Evolutionary conservation across 106 monocot genomes (phyloP).

Genomic region (Apostasia shenzhenica): DNA sequence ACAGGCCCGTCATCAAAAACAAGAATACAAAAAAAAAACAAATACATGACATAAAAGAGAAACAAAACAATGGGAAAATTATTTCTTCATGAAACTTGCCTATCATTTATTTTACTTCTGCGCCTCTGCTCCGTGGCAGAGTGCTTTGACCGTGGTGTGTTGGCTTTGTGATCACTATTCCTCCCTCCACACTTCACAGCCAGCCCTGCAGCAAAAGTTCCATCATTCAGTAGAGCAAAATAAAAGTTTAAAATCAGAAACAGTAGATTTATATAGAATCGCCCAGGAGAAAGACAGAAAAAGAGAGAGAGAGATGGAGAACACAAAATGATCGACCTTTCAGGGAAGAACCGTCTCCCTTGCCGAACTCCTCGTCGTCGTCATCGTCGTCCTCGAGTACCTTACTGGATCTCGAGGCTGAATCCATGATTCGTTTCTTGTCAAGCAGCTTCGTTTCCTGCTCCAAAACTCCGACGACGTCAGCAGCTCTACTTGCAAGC

Average conservation of each 20-base stretch:
- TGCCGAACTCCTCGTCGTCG: slow-evolving; percentile 33
- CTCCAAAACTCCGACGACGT: not conserved
- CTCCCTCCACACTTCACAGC: slow-evolving; percentile 17
- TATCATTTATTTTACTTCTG: slow-evolving; percentile 84
- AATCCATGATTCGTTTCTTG: slow-evolving; percentile 13
- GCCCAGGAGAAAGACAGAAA: not conserved
- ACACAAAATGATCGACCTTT: slow-evolving; percentile 17
- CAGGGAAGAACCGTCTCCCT: slow-evolving; percentile 18
- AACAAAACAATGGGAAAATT: too few species aligned
- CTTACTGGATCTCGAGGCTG: slow-evolving; percentile 20
- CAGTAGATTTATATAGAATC: too few species aligned
- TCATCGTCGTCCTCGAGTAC: slow-evolving; percentile 26
- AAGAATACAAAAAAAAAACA: too few species aligned
- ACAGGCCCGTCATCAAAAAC: too few species aligned
- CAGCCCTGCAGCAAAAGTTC: slow-evolving; percentile 16
- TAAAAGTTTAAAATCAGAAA: too few species aligned
- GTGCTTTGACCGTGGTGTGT: slow-evolving; percentile 67
- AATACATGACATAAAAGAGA: too few species aligned
- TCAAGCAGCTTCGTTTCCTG: not conserved
- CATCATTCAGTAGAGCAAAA: not conserved
- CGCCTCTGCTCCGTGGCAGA: slow-evolving; percentile 81
- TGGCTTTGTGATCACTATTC: slow-evolving; percentile 26
- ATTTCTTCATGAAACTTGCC: slow-evolving; percentile 8
- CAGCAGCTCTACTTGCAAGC: too few species aligned
- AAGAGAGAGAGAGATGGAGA: not conserved